phyloP scores from a whole-genome alignment of 2,329 filamentous ascomycete genomes.

The Macrophomina phaseolina region DNA sequence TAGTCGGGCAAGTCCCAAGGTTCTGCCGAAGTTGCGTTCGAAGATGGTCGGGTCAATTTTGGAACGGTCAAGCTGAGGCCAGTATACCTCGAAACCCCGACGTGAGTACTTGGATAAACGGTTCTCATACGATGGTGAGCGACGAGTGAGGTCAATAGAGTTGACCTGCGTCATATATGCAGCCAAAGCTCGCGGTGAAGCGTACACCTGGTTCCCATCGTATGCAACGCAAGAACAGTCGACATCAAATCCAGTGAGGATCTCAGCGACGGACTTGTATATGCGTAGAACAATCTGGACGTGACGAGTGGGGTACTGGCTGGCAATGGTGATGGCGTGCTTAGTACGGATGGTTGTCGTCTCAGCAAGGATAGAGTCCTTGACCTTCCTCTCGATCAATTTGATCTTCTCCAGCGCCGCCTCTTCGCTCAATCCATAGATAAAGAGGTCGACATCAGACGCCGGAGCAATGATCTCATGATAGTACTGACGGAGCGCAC shows the following conservation, averaged over 20 bases:
- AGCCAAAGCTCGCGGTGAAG: constrained; percentile 75
- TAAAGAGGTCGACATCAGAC: constrained; percentile 85
- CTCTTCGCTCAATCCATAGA: constrained; percentile 79
- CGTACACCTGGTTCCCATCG: constrained; percentile 80
- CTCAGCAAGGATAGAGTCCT: constrained; percentile 79
- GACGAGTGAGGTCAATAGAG: constrained; percentile 76
- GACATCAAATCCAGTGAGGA: constrained; percentile 87
- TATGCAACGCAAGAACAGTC: constrained; percentile 83
- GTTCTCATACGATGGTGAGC: constrained; percentile 87
- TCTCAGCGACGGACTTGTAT: constrained; percentile 83
- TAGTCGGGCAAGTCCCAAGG: constrained; percentile 77
- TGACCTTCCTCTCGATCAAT: constrained; percentile 76
- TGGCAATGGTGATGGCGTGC: constrained; percentile 84
- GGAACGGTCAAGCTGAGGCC: constrained; percentile 75
- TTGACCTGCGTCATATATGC: constrained; percentile 85
- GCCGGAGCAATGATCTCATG: constrained; percentile 81
- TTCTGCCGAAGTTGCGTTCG: constrained; percentile 77
- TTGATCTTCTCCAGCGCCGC: constrained; percentile 83
- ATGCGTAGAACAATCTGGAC: constrained; percentile 85
- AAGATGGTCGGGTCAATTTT: constrained; percentile 85
- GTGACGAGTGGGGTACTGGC: constrained; percentile 82
- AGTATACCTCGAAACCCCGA: constrained; percentile 83
- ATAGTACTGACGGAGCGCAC: constrained; percentile 65
- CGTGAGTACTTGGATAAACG: constrained; percentile 85
- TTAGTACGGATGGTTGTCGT: constrained; percentile 85